Evolutionary conservation across 352 stramenopile genomes (phyloP).

Genomic region (Pythium phragmiticola): DNA sequence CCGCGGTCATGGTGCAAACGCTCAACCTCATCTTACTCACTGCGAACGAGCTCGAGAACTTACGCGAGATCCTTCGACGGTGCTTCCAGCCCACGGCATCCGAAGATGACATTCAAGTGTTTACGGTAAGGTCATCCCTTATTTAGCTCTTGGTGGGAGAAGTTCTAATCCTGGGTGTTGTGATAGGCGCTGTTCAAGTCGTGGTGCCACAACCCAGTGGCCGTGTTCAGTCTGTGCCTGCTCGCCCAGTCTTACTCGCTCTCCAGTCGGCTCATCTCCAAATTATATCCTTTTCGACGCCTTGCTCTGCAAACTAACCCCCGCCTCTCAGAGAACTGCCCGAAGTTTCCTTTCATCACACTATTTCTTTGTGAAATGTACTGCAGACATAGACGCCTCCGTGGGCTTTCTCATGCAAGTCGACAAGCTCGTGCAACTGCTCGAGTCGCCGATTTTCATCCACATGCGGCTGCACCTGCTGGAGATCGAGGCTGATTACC

Average conservation of each 20-base stretch:
- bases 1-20: slow-evolving; percentile 98
- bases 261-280: slow-evolving; percentile 94
- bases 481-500: slow-evolving; percentile 94
- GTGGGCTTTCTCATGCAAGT: slow-evolving; percentile 99
- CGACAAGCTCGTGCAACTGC: slow-evolving; percentile 99
- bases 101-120: slow-evolving; percentile 78
- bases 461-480: slow-evolving; percentile 97
- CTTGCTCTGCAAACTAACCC: slow-evolving; percentile 7
- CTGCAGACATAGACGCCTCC: slow-evolving; percentile 95
- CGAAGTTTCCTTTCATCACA: slow-evolving; percentile 40
- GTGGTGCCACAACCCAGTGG: slow-evolving; percentile 98
- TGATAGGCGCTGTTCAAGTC: slow-evolving; percentile 79
- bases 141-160: neutral
- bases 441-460: slow-evolving; percentile 99
- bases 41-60: slow-evolving; percentile 94
- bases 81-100: slow-evolving; percentile 73
- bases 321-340: neutral
- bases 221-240: slow-evolving; percentile 97
- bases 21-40: slow-evolving; percentile 99
- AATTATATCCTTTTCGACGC: slow-evolving; percentile 84
- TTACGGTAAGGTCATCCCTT: slow-evolving; percentile 42
- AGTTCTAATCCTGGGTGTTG: neutral
- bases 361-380: slow-evolving; percentile 29
- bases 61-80: slow-evolving; percentile 74
- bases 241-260: slow-evolving; percentile 98